Conservation (phyloP, 257 asterid species). For the Anisodus tanguticus region DNA sequence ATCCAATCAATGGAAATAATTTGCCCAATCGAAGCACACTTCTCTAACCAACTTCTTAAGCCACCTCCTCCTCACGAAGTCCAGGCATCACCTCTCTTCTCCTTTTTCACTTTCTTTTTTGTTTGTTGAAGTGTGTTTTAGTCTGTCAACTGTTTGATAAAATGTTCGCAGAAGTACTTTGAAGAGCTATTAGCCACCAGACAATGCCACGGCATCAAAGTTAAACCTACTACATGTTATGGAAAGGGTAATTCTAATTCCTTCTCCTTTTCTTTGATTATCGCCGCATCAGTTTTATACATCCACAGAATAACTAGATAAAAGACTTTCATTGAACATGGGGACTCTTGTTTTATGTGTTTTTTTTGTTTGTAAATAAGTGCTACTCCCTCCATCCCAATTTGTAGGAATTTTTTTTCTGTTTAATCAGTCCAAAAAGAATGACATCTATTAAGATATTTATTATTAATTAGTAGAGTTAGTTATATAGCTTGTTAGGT, state of each 20-base stretch:
- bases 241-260: slow-evolving; percentile 60
- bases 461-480: too few species aligned
- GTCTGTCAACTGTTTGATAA: slow-evolving; percentile 17
- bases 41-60: slow-evolving; percentile 43
- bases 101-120: neutral
- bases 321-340: neutral
- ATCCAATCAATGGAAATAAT: slow-evolving; percentile 34
- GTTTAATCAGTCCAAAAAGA: too few species aligned
- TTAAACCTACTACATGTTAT: slow-evolving; percentile 51
- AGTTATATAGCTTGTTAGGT: too few species aligned
- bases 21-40: slow-evolving; percentile 58
- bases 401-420: too few species aligned
- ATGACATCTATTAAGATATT: too few species aligned
- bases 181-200: slow-evolving; percentile 55
- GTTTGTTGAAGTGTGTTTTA: neutral
- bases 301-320: neutral
- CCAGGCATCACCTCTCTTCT: slow-evolving; percentile 44
- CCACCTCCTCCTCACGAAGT: slow-evolving; percentile 53
- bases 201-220: slow-evolving; percentile 50
- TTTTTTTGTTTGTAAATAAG: too few species aligned
- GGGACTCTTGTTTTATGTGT: too few species aligned
- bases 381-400: too few species aligned
- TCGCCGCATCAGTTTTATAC: neutral
- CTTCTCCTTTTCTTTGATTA: neutral
- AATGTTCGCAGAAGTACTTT: slow-evolving; percentile 59